Evolutionary conservation across 2,329 filamentous ascomycete genomes (phyloP).

Genomic region (Spiromastix sp.): DNA sequence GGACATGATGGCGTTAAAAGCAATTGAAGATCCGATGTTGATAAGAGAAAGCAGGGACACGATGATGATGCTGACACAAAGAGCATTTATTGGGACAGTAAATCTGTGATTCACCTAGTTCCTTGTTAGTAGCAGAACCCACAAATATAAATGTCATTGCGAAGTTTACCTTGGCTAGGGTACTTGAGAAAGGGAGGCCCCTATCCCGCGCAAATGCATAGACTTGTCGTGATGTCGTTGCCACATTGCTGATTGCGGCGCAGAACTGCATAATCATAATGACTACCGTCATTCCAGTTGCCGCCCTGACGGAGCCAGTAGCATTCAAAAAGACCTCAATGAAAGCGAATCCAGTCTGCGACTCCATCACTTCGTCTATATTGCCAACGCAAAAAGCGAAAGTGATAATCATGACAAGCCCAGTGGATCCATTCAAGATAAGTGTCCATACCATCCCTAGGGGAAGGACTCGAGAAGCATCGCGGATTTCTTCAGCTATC

Average conservation of each 20-base stretch:
- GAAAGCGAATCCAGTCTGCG: conserved; percentile 24
- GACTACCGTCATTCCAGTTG: conserved; percentile 17
- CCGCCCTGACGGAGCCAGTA: conserved; percentile 18
- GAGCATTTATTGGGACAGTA: conserved; percentile 16
- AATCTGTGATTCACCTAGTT: conserved; percentile 13
- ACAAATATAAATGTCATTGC: too few species aligned
- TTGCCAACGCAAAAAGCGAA: conserved; percentile 29
- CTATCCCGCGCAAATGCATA: conserved; percentile 41
- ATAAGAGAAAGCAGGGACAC: conserved; percentile 24
- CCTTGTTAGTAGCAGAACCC: too few species aligned
- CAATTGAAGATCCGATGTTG: conserved; percentile 29
- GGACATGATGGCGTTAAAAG: conserved; percentile 30
- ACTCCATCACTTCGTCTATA: conserved; percentile 17
- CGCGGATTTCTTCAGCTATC: conserved; percentile 31
- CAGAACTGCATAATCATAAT: conserved; percentile 21
- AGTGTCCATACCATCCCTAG: conserved; percentile 26
- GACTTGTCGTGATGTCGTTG: conserved; percentile 23
- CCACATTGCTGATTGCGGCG: conserved; percentile 24
- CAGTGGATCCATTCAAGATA: conserved; percentile 26
- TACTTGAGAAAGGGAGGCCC: conserved; percentile 41
- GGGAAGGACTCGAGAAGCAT: conserved; percentile 27
- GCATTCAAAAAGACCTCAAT: conserved; percentile 25
- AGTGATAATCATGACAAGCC: conserved; percentile 28
- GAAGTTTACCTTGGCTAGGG: conserved; percentile 33
- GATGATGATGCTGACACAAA: conserved; percentile 19